Evolutionary conservation across 768 basidiomycete species (phyloP).

Genomic region (Boletus rubroflammeus): DNA sequence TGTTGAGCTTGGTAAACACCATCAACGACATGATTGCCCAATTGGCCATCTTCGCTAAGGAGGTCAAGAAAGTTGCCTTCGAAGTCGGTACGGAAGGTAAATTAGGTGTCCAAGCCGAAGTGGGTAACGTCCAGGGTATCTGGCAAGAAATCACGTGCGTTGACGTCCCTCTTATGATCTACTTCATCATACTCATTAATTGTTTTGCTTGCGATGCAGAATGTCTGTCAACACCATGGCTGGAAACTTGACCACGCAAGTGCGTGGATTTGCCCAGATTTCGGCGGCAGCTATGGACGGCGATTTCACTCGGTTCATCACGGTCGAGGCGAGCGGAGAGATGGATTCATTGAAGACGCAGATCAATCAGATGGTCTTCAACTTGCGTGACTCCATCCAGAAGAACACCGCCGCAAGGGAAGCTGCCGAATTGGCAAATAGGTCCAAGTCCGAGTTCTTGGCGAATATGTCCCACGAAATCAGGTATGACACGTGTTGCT

Average conservation of each 20-base stretch:
- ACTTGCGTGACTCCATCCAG: slow-evolving; percentile 93
- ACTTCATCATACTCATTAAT: not conserved
- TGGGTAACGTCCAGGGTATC: slow-evolving; percentile 94
- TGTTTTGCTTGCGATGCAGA: slow-evolving; percentile 36
- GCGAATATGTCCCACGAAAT: slow-evolving; percentile 99
- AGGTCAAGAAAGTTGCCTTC: slow-evolving; percentile 92
- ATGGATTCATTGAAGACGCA: slow-evolving; percentile 99
- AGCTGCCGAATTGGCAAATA: slow-evolving; percentile 96
- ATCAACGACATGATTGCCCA: slow-evolving; percentile 89
- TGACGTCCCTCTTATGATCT: not conserved
- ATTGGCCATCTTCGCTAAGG: slow-evolving; percentile 65
- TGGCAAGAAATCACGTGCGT: slow-evolving; percentile 98
- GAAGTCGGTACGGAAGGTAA: slow-evolving; percentile 99
- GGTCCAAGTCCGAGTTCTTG: slow-evolving; percentile 95
- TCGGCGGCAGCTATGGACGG: slow-evolving; percentile 98
- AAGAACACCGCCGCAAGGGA: slow-evolving; percentile 98
- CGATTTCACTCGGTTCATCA: slow-evolving; percentile 98
- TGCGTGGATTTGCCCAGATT: slow-evolving; percentile 98
- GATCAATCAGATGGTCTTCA: slow-evolving; percentile 99
- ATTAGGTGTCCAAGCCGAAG: slow-evolving; percentile 94
- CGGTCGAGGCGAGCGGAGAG: slow-evolving; percentile 96
- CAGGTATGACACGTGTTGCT: slow-evolving; percentile 50
- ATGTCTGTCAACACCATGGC: slow-evolving; percentile 99
- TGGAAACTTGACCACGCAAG: slow-evolving; percentile 93
- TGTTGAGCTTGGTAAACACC: slow-evolving; percentile 92